Percentiles rank a stretch among this genome's conserved stretches.
These are phyloP conservation scores for Limnanthes douglasii DNA, from an alignment of 345 rosid species.

Conservation along the genomic window DNA sequence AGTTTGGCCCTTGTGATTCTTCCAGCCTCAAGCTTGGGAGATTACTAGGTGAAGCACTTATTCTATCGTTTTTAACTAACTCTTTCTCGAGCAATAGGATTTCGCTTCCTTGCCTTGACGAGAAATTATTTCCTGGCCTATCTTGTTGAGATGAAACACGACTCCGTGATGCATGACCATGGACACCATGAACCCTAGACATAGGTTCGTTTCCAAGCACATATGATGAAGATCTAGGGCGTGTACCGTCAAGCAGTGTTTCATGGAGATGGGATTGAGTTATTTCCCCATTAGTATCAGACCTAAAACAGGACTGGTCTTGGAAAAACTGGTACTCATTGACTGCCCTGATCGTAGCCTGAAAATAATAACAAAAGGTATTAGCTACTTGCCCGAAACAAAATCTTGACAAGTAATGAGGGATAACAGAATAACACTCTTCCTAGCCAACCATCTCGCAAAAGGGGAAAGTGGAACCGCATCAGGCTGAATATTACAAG, in stretches of 20 bases:
- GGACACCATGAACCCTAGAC: slow-evolving; percentile 32
- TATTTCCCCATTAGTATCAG: slow-evolving; percentile 33
- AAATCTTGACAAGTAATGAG: no score
- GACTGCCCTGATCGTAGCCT: slow-evolving; percentile 37
- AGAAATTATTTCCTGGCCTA: slow-evolving; percentile 28
- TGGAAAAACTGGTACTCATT: slow-evolving; percentile 56
- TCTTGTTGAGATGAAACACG: slow-evolving; percentile 49
- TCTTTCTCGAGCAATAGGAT: slow-evolving; percentile 29
- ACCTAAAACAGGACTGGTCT: slow-evolving; percentile 37
- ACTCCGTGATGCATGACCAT: slow-evolving; percentile 39
- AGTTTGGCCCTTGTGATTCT: slow-evolving; percentile 22
- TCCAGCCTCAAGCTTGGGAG: slow-evolving; percentile 24
- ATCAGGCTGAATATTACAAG: no score
- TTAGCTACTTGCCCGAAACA: no score
- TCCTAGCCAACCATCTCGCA: not conserved
- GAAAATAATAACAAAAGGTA: slow-evolving; percentile 12
- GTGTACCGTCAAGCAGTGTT: slow-evolving; percentile 29
- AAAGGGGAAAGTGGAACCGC: not conserved
- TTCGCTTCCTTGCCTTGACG: slow-evolving; percentile 46
- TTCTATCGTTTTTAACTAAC: slow-evolving; percentile 24
- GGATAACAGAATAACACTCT: no score
- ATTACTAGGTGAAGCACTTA: slow-evolving; percentile 15
- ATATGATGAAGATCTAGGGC: slow-evolving; percentile 33
- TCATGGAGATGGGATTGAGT: slow-evolving; percentile 42
- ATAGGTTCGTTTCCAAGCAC: slow-evolving; percentile 44